A percentile compares a stretch with the other conserved stretches of the same genome.
These are phyloP conservation scores for Sphaerulina musiva DNA, from an alignment of 2,329 filamentous ascomycete genomes.

Conservation along the genomic window DNA sequence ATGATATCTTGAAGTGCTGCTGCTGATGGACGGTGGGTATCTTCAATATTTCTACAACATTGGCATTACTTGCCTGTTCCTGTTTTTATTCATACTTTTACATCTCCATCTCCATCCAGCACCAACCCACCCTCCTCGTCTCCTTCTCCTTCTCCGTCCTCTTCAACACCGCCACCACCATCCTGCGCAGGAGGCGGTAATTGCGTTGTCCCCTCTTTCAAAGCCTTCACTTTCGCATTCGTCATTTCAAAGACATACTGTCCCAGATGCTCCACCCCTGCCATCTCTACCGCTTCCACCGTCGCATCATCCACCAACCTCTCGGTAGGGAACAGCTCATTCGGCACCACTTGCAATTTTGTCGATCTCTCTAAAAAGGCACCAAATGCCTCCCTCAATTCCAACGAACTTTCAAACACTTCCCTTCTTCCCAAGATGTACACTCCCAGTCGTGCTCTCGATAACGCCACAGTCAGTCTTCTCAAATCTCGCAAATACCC, in stretches of 20 bases:
- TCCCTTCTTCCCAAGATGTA: constrained; percentile 85
- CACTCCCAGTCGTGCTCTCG: constrained; percentile 80
- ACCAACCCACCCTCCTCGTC: constrained; percentile 22
- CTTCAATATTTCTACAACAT: no score
- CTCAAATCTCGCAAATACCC: constrained; percentile 92
- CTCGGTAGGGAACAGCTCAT: constrained; percentile 77
- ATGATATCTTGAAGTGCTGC: no score
- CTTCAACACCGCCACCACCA: constrained; percentile 15
- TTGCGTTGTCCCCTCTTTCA: constrained; percentile 41
- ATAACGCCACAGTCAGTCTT: constrained; percentile 88
- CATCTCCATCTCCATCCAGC: constrained; percentile 5
- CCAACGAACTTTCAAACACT: constrained; percentile 82
- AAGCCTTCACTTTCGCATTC: constrained; percentile 57
- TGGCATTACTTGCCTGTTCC: no score
- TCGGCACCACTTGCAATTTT: constrained; percentile 72
- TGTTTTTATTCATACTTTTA: constrained; percentile 1
- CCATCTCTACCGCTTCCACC: constrained; percentile 60
- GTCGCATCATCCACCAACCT: constrained; percentile 42
- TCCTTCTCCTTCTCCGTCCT: constrained; percentile 31
- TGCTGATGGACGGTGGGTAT: no score
- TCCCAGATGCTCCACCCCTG: constrained; percentile 85
- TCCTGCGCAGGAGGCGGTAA: constrained; percentile 20
- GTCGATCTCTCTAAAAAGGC: constrained; percentile 58
- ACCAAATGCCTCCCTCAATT: constrained; percentile 81
- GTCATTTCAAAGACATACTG: constrained; percentile 98